phyloP scores from a whole-genome alignment of 2,329 filamentous ascomycete genomes.

The Cladophialophora exuberans region DNA sequence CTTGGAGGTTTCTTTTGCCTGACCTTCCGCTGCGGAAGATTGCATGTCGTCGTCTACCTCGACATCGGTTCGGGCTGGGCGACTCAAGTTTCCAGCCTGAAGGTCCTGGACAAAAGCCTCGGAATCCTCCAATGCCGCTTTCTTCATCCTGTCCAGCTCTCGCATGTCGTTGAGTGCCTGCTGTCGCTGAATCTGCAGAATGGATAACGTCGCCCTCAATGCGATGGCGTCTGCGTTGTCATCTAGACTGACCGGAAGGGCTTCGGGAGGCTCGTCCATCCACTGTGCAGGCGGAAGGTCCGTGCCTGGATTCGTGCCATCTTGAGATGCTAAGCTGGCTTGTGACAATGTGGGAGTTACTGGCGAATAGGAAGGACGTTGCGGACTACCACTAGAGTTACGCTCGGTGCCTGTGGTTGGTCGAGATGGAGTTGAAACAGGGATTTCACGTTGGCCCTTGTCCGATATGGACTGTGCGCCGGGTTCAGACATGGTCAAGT shows the following conservation, averaged over 20 bases:
- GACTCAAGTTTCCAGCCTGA: conserved; percentile 60
- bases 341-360: conserved; percentile 49
- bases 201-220: conserved; percentile 79
- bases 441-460: neutral
- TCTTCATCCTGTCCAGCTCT: conserved; percentile 69
- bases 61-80: conserved; percentile 33
- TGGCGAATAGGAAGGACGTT: conserved; percentile 51
- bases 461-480: neutral
- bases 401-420: conserved; percentile 7
- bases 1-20: conserved; percentile 37
- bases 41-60: conserved; percentile 42
- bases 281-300: conserved; percentile 26
- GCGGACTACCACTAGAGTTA: conserved; percentile 33
- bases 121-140: conserved; percentile 71
- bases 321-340: conserved; percentile 25
- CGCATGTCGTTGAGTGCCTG: conserved; percentile 77
- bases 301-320: conserved; percentile 11
- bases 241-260: conserved; percentile 51
- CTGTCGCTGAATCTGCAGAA: conserved; percentile 82
- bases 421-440: neutral
- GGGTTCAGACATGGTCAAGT: conserved; percentile 21
- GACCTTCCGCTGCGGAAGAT: conserved; percentile 35
- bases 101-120: conserved; percentile 73
- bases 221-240: conserved; percentile 85
- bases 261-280: conserved; percentile 38